phyloP scores from a whole-genome alignment of 495 filamentous ascomycete species.

The Coniosporium apollinis region DNA sequence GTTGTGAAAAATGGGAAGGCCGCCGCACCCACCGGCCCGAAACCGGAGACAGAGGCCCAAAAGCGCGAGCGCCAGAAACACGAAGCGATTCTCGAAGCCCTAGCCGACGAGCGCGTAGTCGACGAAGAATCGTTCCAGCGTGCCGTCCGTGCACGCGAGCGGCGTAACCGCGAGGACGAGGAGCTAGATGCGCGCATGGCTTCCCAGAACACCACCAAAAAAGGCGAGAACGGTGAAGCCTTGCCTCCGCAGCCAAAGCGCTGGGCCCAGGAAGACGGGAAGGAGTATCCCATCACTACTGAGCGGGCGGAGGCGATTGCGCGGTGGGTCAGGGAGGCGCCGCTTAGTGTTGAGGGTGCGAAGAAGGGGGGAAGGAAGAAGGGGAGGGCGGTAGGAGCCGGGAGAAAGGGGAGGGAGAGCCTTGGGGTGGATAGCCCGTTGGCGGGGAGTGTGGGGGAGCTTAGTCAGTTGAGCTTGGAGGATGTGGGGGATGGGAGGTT shows the following conservation, averaged over 20 bases:
- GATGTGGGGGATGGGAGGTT: not conserved
- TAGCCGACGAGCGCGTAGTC: slow-evolving; percentile 45
- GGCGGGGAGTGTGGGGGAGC: not conserved
- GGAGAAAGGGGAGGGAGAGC: not conserved
- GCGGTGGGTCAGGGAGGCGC: slow-evolving; percentile 53
- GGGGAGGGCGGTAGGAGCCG: not conserved
- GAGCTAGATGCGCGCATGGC: slow-evolving; percentile 5
- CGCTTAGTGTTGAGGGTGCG: slow-evolving; percentile 14
- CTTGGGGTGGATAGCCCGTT: not conserved
- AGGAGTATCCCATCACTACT: slow-evolving; percentile 51
- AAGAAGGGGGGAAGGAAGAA: slow-evolving; percentile 17
- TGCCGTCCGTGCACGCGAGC: slow-evolving; percentile 41
- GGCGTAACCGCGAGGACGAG: slow-evolving; percentile 34
- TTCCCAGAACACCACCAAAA: not conserved
- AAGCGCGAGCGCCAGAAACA: slow-evolving; percentile 40
- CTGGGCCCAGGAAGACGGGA: slow-evolving; percentile 47
- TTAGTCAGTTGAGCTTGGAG: not conserved
- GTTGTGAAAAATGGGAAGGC: slow-evolving; percentile 7
- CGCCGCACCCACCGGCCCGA: not conserved
- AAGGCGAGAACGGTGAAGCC: not conserved
- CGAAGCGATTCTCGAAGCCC: slow-evolving; percentile 45
- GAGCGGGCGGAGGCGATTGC: slow-evolving; percentile 50
- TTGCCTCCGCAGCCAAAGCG: slow-evolving; percentile 29
- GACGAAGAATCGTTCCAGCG: slow-evolving; percentile 46
- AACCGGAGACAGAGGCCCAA: slow-evolving; percentile 29